These are phyloP conservation scores for Leccinum longicurvipes DNA, from an alignment of 768 basidiomycete genomes.

Conservation along the genomic window DNA sequence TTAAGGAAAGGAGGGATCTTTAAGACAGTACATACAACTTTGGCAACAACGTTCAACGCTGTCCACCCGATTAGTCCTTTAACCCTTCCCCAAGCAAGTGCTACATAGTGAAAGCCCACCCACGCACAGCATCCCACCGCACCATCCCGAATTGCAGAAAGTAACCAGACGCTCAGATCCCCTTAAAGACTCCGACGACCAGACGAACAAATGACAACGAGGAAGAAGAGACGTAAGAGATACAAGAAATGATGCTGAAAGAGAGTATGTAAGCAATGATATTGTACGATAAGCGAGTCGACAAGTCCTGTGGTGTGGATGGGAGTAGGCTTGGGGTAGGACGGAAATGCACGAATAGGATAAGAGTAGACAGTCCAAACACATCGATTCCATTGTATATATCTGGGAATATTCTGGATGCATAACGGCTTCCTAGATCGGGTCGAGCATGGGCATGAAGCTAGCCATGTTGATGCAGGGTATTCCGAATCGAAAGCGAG, in stretches of 20 bases:
- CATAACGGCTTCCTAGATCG: conserved; percentile 26
- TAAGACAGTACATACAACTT: conserved; percentile 16
- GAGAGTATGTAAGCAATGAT: conserved; percentile 27
- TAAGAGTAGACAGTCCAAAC: conserved; percentile 24
- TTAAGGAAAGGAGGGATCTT: conserved; percentile 3
- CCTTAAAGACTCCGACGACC: background rate
- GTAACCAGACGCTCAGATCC: conserved; percentile 2
- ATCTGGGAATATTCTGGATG: conserved; percentile 25
- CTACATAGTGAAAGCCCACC: background rate
- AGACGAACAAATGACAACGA: conserved; percentile 1
- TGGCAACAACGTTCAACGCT: conserved; percentile 7
- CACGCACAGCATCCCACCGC: background rate
- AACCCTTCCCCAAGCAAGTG: background rate
- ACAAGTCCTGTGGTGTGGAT: conserved; percentile 22
- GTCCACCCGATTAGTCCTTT: conserved; percentile 12
- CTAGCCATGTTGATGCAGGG: conserved; percentile 5
- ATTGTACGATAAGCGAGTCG: conserved; percentile 30
- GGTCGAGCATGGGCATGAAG: conserved; percentile 6
- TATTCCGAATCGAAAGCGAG: conserved; percentile 2
- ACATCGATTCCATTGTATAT: conserved; percentile 16
- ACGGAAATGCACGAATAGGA: conserved; percentile 22
- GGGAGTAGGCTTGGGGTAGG: conserved; percentile 21
- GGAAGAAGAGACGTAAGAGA: conserved; percentile 1
- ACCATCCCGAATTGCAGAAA: conserved; percentile 1
- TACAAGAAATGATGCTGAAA: conserved; percentile 20